Conservation (phyloP, 257 asterid species). For the Echium plantagineum region DNA sequence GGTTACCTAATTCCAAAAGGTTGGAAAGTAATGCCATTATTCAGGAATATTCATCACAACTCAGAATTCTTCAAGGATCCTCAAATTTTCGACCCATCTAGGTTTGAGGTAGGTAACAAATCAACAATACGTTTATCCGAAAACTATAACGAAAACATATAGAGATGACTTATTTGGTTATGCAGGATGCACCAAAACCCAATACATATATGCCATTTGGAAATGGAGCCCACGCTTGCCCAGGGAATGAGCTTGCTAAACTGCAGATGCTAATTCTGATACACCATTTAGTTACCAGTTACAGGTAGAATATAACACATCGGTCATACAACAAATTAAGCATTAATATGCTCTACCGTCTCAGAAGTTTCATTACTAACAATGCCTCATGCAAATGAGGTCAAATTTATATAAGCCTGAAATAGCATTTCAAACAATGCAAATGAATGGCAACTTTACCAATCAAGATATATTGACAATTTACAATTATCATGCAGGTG, state of each 20-base stretch:
- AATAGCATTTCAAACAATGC: not conserved
- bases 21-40: constrained; percentile 93
- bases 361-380: no score
- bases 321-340: no score
- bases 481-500: constrained; percentile 34
- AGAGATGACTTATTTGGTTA: constrained; percentile 3
- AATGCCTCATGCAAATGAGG: no score
- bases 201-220: constrained; percentile 91
- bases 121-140: not conserved
- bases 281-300: constrained; percentile 57
- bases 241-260: constrained; percentile 85
- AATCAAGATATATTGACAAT: no score
- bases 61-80: constrained; percentile 67
- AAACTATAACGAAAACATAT: no score
- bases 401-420: not conserved
- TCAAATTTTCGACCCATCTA: constrained; percentile 55
- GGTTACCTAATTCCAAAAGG: constrained; percentile 89
- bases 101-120: constrained; percentile 51
- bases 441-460: no score
- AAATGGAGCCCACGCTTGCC: constrained; percentile 79
- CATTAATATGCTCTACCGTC: no score
- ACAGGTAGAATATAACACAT: constrained; percentile 32
- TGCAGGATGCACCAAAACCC: constrained; percentile 64
- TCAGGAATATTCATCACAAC: constrained; percentile 86
- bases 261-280: constrained; percentile 61